A percentile compares a stretch with the other conserved stretches of the same genome.
Evolutionary conservation across 2,329 filamentous ascomycete genomes (phyloP).

Genomic region (Fusarium torreyae): DNA sequence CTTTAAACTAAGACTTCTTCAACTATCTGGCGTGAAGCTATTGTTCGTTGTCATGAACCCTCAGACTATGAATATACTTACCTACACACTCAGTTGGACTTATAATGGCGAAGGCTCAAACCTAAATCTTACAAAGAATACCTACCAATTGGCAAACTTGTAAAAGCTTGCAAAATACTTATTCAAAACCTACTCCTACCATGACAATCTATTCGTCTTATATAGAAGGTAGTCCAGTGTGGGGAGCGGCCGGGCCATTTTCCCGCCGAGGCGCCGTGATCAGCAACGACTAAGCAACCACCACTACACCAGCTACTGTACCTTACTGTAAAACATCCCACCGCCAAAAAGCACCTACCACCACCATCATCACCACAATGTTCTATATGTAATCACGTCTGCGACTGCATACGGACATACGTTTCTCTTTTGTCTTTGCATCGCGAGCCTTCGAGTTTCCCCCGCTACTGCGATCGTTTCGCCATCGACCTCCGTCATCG

Average conservation of each 20-base stretch:
- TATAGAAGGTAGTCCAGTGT: slow-evolving; percentile 14
- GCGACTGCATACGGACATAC: neutral
- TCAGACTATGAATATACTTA: no score
- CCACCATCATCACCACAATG: slow-evolving; percentile 13
- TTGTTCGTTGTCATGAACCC: no score
- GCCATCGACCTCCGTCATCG: slow-evolving; percentile 23
- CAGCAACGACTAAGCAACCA: slow-evolving; percentile 34
- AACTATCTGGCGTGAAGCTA: no score
- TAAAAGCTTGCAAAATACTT: no score
- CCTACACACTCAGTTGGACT: no score
- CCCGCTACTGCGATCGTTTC: slow-evolving; percentile 4
- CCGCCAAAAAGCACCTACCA: slow-evolving; percentile 37
- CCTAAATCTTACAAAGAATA: no score
- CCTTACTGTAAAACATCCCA: slow-evolving; percentile 30
- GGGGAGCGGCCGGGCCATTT: slow-evolving; percentile 43
- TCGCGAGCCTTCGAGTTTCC: slow-evolving; percentile 3
- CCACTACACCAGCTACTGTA: slow-evolving; percentile 15
- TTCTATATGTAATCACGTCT: slow-evolving; percentile 34
- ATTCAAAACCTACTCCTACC: neutral
- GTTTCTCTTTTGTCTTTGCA: slow-evolving; percentile 3
- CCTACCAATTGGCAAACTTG: no score
- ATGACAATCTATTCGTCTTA: neutral
- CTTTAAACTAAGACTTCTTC: no score
- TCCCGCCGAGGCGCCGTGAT: slow-evolving; percentile 41
- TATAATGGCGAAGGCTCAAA: no score